A percentile compares a stretch with the other conserved stretches of the same genome.
These are phyloP conservation scores for Epichloe baconii DNA, from an alignment of 2,329 filamentous ascomycete genomes.

Conservation along the genomic window DNA sequence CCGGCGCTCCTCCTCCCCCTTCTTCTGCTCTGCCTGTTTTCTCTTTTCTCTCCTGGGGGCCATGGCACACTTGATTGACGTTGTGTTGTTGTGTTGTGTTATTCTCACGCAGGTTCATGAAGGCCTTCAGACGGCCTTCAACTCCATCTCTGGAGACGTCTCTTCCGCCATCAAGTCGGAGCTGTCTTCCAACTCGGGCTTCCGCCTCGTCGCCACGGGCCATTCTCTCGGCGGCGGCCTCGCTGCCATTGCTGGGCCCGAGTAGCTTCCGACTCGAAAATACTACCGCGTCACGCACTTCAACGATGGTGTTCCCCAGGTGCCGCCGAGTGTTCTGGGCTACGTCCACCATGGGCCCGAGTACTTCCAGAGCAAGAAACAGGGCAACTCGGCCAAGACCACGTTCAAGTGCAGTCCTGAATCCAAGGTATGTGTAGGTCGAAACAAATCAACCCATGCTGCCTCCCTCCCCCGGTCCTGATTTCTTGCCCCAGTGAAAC, in stretches of 20 bases:
- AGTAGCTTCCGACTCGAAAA: neutral
- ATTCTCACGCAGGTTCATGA: neutral
- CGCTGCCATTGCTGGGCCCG: neutral
- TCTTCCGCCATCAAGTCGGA: neutral
- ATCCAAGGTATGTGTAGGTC: neutral
- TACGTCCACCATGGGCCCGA: slow-evolving; percentile 3
- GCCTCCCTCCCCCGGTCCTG: no score
- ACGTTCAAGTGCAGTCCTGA: neutral
- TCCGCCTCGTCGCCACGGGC: slow-evolving; percentile 1
- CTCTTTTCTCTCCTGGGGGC: no score
- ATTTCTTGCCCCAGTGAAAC: no score
- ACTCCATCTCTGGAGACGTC: neutral
- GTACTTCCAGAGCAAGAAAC: slow-evolving; percentile 1
- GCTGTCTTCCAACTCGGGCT: neutral
- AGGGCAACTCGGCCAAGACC: neutral
- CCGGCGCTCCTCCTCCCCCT: no score
- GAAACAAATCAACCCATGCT: no score
- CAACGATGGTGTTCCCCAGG: slow-evolving; percentile 4
- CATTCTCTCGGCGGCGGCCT: slow-evolving; percentile 1
- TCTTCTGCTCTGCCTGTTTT: no score
- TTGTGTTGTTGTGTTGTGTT: neutral
- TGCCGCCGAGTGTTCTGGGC: neutral
- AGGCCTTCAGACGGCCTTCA: slow-evolving; percentile 1
- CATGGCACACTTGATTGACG: no score
- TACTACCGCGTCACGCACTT: slow-evolving; percentile 1